Evolutionary conservation across 768 basidiomycete species (phyloP), one percentile per base, ranked within the genome.

Genomic region (Mycena crocata): DNA sequence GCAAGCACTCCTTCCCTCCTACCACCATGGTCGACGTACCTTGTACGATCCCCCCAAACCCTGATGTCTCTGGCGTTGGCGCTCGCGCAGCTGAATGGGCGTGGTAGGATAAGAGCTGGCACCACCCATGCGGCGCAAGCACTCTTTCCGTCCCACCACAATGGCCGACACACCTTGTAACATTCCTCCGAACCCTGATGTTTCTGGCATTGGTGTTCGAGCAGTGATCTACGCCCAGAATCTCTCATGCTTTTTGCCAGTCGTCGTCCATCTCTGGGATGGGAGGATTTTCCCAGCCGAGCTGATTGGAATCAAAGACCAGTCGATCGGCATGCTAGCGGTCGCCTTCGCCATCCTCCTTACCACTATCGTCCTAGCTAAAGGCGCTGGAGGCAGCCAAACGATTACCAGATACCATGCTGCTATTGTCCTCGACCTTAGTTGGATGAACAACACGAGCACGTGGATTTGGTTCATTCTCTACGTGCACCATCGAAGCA

Each of bases 401-500:
- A 51, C 31, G 30, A 34, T 51, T 19, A 51, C 49, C 31, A 31
- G 8, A 32, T 51, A 34, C 49, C 49, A 51, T 34, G 31, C 49
- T 19, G 49, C 49, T 13, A 31, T 51, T 31, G 31, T 51, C 31
- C 49, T 51, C 13, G 44, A 45, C n/a, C 44, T 45, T 45, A 45
- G 44, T n/a, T 45, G 44, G 44, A 45, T 45, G 9, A n/a, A n/a
- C n/a, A n/a, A n/a, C n/a, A n/a, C n/a, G n/a, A n/a, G n/a, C n/a
- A n/a, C n/a, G n/a, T n/a, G 31, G 49, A 51, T 51, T 34, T 51
- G 49, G 49, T 51, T 51, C 21, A 34, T 51, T 34, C 31, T 51
- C 30, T 51, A 14, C 31, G 49, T 34, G 31, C 49, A 51, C 31
- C 3, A 51, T 34, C 49, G 19, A 32, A 51, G 31, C 49, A 51